Evolutionary conservation across 257 asterid genomes (phyloP).

Genomic region (Ilex aquifolium): DNA sequence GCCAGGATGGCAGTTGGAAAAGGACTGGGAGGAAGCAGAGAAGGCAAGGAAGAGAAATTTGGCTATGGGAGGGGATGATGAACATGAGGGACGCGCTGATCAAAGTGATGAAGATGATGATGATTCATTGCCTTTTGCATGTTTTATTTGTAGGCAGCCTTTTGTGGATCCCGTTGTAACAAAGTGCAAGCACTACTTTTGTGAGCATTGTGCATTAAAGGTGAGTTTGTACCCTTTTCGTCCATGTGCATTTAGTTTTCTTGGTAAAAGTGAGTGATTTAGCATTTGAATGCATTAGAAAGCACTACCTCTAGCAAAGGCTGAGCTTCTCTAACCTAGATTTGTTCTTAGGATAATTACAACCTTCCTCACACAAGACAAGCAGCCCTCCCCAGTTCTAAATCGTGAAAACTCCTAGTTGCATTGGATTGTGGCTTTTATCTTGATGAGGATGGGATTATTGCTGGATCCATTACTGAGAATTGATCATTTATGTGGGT

Average conservation of each 20-base stretch:
- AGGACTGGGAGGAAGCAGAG: conserved; percentile 89
- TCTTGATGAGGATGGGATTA: too few species aligned
- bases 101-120: conserved; percentile 65
- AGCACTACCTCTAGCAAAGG: too few species aligned
- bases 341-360: too few species aligned
- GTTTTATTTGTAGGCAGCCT: conserved; percentile 86
- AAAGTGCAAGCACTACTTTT: conserved; percentile 93
- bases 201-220: conserved; percentile 96
- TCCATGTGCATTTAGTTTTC: not conserved
- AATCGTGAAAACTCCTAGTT: too few species aligned
- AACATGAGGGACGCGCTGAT: conserved; percentile 41
- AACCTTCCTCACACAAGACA: too few species aligned
- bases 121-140: conserved; percentile 67
- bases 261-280: not conserved
- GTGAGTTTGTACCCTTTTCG: conserved; percentile 19
- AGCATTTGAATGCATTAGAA: too few species aligned
- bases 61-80: conserved; percentile 53
- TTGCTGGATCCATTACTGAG: too few species aligned
- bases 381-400: too few species aligned
- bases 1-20: conserved; percentile 95
- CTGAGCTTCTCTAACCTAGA: too few species aligned
- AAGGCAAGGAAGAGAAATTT: conserved; percentile 56
- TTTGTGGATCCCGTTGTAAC: conserved; percentile 87
- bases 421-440: too few species aligned
- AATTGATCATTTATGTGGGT: too few species aligned